Evolutionary conservation across 441 rosid genomes (phyloP), one percentile per base, ranked within the genome.

Genomic region (Mallotus japonicus): DNA sequence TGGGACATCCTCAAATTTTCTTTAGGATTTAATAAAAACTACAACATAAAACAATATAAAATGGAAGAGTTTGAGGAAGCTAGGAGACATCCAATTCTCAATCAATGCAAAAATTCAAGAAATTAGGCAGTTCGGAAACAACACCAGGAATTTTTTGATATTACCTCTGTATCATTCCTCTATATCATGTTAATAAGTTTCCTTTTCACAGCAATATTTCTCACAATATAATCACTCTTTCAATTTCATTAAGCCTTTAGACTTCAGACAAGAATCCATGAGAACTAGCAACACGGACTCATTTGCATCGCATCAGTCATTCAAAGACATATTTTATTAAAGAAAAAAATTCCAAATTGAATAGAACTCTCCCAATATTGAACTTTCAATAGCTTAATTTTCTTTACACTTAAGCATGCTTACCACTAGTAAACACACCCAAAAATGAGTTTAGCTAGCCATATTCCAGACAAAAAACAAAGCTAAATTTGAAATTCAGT

Each of bases 401-500:
- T 44, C 24, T 42, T 42, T 42, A 42, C 51, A 64, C 42, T 13
- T 15, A 19, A 44, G 28, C 34, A 64, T 44, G 6, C 53, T 44
- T 7, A 64, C 34, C n/a, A 24, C 28, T 24, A 24, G 28, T 24
- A 24, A 24, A 24, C 28, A 24, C 28, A 24, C 28, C 28, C 28
- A 24, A 24, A 24, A 24, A 24, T 0, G 28, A 24, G 28, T 24
- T 24, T 24, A 44, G 32, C 32, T 28, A 2, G 42, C 15, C 15
- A 49, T n/a, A 62, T 37, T 37, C 50, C 12, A 19, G 28, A 62
- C 50, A 44, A 37, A 42, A 22, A 62, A 40, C 50, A 62, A 19
- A 37, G 51, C 62, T 24, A 42, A 44, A 24, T 20, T 70, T 70
- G 37, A 24, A 70, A 57, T 49, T 49, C 51, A 57, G 19, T 37